Evolutionary conservation across 768 basidiomycete species (phyloP).

Genomic region (Lentinus tigrinus): DNA sequence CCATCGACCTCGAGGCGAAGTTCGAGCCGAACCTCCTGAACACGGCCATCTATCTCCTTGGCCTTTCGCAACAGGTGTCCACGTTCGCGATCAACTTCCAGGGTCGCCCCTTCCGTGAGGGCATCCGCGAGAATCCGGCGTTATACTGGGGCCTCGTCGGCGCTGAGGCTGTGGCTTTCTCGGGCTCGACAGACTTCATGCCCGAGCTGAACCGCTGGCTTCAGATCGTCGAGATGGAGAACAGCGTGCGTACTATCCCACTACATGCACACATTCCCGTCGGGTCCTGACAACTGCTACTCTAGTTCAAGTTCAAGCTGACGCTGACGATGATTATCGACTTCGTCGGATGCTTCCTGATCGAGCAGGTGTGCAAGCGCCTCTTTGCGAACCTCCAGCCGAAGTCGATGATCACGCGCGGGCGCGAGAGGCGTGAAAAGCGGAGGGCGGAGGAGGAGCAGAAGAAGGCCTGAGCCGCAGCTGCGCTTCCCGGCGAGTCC

Average conservation of each 20-base stretch:
- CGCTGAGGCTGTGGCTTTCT: conserved; percentile 88
- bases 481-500: neutral
- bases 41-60: conserved; percentile 94
- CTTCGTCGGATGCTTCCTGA: conserved; percentile 82
- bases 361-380: conserved; percentile 81
- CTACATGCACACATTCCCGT: neutral
- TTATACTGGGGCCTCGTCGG: conserved; percentile 90
- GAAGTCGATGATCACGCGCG: conserved; percentile 78
- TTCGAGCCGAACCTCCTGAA: conserved; percentile 94
- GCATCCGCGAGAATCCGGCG: conserved; percentile 93
- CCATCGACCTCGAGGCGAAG: conserved; percentile 92
- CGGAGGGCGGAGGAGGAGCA: conserved; percentile 14
- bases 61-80: conserved; percentile 96
- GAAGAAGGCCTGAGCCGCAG: conserved; percentile 8
- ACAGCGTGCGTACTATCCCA: conserved; percentile 48
- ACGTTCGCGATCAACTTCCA: conserved; percentile 98
- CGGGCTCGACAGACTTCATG: conserved; percentile 89
- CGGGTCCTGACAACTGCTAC: neutral
- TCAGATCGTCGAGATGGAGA: conserved; percentile 91
- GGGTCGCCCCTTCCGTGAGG: conserved; percentile 98
- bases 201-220: conserved; percentile 97
- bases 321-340: conserved; percentile 84
- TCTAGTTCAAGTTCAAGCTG: conserved; percentile 80
- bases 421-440: conserved; percentile 72
- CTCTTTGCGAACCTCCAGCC: conserved; percentile 89